Conservation (phyloP, 2,329 filamentous ascomycete species). For the Dothistroma pini region DNA sequence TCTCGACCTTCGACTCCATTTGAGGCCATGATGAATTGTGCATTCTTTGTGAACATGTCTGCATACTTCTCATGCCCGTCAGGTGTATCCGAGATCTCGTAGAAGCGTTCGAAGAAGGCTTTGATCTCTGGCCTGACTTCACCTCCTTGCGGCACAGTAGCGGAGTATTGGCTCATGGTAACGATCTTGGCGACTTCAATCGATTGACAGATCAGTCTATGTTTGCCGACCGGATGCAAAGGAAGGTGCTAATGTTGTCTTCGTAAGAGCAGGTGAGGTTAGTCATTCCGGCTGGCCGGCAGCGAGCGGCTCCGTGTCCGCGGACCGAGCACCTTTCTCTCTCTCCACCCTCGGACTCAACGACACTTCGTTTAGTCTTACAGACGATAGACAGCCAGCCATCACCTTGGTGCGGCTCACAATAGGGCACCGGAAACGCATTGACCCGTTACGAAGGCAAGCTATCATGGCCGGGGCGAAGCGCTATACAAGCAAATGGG, state of each 20-base stretch:
- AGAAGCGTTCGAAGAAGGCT: conserved; percentile 47
- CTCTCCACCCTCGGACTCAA: neutral
- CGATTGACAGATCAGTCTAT: neutral
- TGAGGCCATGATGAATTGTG: conserved; percentile 51
- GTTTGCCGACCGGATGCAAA: neutral
- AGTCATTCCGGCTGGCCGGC: neutral
- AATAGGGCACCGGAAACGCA: too few relatives aligned
- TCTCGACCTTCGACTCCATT: conserved; percentile 45
- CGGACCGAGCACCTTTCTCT: neutral
- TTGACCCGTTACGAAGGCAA: neutral
- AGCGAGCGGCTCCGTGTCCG: too few relatives aligned
- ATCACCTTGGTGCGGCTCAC: too few relatives aligned
- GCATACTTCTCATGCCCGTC: conserved; percentile 49
- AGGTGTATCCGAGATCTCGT: conserved; percentile 46
- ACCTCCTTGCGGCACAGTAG: conserved; percentile 27
- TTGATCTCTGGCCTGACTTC: conserved; percentile 41
- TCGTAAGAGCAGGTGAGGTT: neutral
- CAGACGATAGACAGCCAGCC: too few relatives aligned
- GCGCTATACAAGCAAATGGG: neutral
- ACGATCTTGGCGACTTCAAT: neutral
- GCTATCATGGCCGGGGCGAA: neutral
- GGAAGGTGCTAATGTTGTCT: neutral
- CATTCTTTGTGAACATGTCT: conserved; percentile 47
- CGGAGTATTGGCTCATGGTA: conserved; percentile 33
- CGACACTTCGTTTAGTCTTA: neutral